Percentiles rank a stretch among this genome's conserved stretches.
These are phyloP conservation scores for Thelephora aurantiotincta DNA, from an alignment of 768 basidiomycete species.

Conservation along the genomic window DNA sequence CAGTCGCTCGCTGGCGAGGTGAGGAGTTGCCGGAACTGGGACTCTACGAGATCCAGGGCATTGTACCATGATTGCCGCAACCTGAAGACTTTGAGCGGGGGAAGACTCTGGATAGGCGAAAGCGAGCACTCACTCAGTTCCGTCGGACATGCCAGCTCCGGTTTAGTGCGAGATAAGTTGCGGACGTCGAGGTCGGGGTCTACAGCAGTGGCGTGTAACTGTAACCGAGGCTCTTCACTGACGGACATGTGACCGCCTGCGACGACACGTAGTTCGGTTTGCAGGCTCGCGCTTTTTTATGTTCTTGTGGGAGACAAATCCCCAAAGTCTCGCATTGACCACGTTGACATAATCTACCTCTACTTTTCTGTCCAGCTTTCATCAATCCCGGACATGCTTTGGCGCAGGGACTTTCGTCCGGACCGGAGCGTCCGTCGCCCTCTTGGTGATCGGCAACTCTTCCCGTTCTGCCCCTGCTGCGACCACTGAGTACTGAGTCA, in stretches of 20 bases:
- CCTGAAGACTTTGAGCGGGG: slow-evolving; percentile 25
- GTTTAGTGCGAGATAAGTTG: neutral
- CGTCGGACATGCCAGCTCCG: neutral
- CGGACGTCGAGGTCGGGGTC: neutral
- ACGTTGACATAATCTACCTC: no score
- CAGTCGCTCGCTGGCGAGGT: slow-evolving; percentile 65
- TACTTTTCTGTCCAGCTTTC: neutral
- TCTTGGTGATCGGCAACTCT: neutral
- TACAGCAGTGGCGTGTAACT: neutral
- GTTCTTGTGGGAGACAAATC: no score
- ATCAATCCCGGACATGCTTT: neutral
- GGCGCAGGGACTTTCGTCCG: neutral
- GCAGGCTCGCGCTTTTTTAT: no score
- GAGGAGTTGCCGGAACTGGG: slow-evolving; percentile 65
- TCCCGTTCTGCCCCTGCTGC: neutral
- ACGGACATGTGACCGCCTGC: neutral
- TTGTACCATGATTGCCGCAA: slow-evolving; percentile 73
- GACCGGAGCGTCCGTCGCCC: neutral
- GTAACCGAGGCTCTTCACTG: neutral
- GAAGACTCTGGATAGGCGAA: neutral
- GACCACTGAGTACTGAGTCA: no score
- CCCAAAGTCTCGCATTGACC: no score
- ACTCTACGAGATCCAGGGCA: slow-evolving; percentile 61
- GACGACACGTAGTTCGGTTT: neutral
- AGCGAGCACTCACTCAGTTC: neutral